Percentiles rank a stretch among this genome's conserved stretches.
phyloP scores from a whole-genome alignment of 805 yeast species.

The Wickerhamomyces tratensis region DNA sequence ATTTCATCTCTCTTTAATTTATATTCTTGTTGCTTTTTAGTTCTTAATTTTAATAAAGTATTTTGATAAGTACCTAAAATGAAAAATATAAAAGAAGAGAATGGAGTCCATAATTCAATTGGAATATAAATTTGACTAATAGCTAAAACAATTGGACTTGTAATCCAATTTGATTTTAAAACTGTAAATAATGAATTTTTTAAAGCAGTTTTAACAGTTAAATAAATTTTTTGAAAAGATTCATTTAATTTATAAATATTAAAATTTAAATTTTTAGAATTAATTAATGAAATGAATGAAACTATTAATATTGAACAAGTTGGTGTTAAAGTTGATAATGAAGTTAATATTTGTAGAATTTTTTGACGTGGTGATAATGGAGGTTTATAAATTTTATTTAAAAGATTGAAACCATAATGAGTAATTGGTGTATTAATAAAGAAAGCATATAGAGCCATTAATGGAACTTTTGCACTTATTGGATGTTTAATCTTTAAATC shows the following conservation, averaged over 20 bases:
- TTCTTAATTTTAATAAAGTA: constrained; percentile 35
- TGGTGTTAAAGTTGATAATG: constrained; percentile 50
- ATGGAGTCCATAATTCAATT: constrained; percentile 57
- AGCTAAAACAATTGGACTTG: constrained; percentile 40
- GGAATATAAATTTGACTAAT: constrained; percentile 48
- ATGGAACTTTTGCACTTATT: constrained; percentile 29
- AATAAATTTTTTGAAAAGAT: constrained; percentile 3
- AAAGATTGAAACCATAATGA: constrained; percentile 39
- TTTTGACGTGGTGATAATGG: constrained; percentile 31
- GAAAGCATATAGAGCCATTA: constrained; percentile 49
- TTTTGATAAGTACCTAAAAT: constrained; percentile 55
- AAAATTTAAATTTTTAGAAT: constrained; percentile 17
- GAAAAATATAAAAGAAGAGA: constrained; percentile 48
- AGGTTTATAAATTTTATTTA: constrained; percentile 34
- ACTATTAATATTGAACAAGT: constrained; percentile 37
- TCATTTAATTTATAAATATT: background rate
- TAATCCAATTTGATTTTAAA: constrained; percentile 42
- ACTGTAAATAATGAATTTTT: constrained; percentile 34
- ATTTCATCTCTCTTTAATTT: constrained; percentile 12
- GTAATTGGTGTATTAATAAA: constrained; percentile 46
- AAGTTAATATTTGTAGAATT: constrained; percentile 38
- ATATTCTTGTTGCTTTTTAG: constrained; percentile 13
- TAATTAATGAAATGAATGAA: constrained; percentile 42
- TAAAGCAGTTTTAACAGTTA: constrained; percentile 19
- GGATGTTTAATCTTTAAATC: constrained; percentile 13